Percentiles rank a stretch among this genome's conserved stretches.
These are phyloP conservation scores for Verticillium dahliae DNA, from an alignment of 2,329 filamentous ascomycete genomes.

Conservation along the genomic window DNA sequence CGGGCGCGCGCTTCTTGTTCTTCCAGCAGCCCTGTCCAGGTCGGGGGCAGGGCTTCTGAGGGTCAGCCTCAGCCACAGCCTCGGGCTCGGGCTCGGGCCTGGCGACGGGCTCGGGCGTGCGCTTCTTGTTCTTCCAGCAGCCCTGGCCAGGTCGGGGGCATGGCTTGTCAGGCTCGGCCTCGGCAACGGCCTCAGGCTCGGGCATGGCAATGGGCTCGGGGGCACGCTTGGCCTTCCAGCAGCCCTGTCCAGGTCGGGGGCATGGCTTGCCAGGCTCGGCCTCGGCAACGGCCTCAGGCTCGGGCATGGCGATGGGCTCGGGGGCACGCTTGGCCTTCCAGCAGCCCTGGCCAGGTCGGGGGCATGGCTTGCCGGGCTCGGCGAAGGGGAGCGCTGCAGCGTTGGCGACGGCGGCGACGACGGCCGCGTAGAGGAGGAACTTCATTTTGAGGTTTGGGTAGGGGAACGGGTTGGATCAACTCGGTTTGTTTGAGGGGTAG, in stretches of 20 bases:
- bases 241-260: conserved; percentile 10
- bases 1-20: conserved; percentile 25
- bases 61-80: conserved; percentile 13
- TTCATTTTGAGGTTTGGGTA: conserved; percentile 17
- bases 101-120: conserved; percentile 26
- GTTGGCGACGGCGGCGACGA: conserved; percentile 14
- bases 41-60: conserved; percentile 20
- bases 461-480: not conserved
- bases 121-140: conserved; percentile 29
- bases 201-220: conserved; percentile 19
- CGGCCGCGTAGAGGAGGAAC: conserved; percentile 18
- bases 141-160: conserved; percentile 28
- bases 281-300: not conserved
- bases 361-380: conserved; percentile 18
- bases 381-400: conserved; percentile 19
- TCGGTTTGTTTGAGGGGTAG: not conserved
- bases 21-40: conserved; percentile 29
- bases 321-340: conserved; percentile 32
- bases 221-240: conserved; percentile 21
- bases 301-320: conserved; percentile 21
- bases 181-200: conserved; percentile 19
- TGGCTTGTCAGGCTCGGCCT: not conserved
- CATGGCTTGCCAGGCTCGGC: conserved; percentile 13
- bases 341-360: conserved; percentile 26
- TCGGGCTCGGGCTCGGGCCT: conserved; percentile 11